Evolutionary conservation across 345 rosid species (phyloP).

Genomic region (Arabis alpina): DNA sequence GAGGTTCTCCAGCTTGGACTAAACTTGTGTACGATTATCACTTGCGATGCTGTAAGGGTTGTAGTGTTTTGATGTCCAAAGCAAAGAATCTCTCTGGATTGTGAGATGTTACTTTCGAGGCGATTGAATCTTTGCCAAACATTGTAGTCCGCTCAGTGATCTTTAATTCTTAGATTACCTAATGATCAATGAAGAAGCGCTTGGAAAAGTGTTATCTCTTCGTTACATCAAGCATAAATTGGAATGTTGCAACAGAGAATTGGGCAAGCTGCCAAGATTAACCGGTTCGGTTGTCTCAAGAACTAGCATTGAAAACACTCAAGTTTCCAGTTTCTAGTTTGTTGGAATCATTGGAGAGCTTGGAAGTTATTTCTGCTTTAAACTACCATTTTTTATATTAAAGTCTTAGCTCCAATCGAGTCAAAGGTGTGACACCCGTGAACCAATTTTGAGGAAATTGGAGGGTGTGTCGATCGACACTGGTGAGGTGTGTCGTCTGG

Average conservation of each 20-base stretch:
- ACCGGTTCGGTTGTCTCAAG: conserved; percentile 78
- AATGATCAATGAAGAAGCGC: conserved; percentile 67
- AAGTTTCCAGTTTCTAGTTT: conserved; percentile 63
- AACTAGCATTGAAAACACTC: conserved; percentile 60
- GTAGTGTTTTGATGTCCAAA: conserved; percentile 71
- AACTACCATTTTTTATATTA: conserved; percentile 54
- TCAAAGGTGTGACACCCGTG: conserved; percentile 64
- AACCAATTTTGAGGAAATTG: too few species aligned
- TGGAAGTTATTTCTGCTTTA: conserved; percentile 74
- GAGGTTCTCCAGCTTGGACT: conserved; percentile 84
- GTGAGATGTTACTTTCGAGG: conserved; percentile 68
- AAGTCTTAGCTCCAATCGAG: conserved; percentile 35
- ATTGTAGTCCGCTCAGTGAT: conserved; percentile 65
- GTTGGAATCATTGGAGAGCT: conserved; percentile 60
- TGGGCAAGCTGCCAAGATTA: conserved; percentile 76
- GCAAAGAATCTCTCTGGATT: conserved; percentile 71
- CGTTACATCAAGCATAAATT: conserved; percentile 65
- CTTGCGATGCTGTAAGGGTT: conserved; percentile 73
- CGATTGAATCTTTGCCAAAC: conserved; percentile 70
- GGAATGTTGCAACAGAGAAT: conserved; percentile 60
- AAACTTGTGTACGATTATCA: conserved; percentile 79
- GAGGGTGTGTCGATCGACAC: too few species aligned
- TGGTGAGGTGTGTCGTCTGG: too few species aligned
- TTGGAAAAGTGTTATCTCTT: conserved; percentile 63
- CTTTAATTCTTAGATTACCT: conserved; percentile 77